Base-by-base conservation (phyloP, 164 flowering plant species). In the Vitis riparia region DNA sequence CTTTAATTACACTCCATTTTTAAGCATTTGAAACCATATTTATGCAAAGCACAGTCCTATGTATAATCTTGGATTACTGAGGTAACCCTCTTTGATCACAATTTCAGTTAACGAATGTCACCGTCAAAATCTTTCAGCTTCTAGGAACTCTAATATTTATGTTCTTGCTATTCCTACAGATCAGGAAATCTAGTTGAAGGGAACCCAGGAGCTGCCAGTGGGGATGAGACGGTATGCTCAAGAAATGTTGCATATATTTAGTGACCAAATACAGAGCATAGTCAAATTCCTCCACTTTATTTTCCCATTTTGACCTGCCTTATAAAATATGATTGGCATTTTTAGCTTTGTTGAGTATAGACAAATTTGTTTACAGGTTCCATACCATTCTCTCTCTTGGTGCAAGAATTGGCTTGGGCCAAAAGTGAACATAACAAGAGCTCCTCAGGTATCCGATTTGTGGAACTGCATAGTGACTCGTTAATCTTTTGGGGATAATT, bases 381-480 rank as follows among this genome's bases (percentile, higher is more conserved):
- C 99, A 23, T 95, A 95, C 74, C 77, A 93, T 81, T 95, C 99
- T 55, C 91, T 95, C 58, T 93, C 99, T 61, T 95, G 93, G 93
- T 95, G 99, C 88, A 95, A 95, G 83, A 87, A 77, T 66, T 93
- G 99, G 99, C 92, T 95, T 72, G 99, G 99, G 57, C 75, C 96
- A 63, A 81, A 81, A 78, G 97, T 95, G 47, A 95, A 95, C 83
- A 87, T 95, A 67, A 95, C 98, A 68, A 91, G 98, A 80, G 86
- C 98, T 70, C 99, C 99, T 63, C 99, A 91, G 99, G 99, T 95
- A 86, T 62, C 44, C 44, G 7, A 3, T 37, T 37, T 37, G 44
- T 37, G 44, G 44, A 37, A 37, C 44, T 37, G 44, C 44, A 3
- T 6, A 37, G 5, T 37, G 44, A 37, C 44, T 37, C 44, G 5